A percentile compares a stretch with the other conserved stretches of the same genome.
These are phyloP conservation scores for Phytophthora rubi DNA, from an alignment of 352 stramenopile genomes.

Conservation along the genomic window DNA sequence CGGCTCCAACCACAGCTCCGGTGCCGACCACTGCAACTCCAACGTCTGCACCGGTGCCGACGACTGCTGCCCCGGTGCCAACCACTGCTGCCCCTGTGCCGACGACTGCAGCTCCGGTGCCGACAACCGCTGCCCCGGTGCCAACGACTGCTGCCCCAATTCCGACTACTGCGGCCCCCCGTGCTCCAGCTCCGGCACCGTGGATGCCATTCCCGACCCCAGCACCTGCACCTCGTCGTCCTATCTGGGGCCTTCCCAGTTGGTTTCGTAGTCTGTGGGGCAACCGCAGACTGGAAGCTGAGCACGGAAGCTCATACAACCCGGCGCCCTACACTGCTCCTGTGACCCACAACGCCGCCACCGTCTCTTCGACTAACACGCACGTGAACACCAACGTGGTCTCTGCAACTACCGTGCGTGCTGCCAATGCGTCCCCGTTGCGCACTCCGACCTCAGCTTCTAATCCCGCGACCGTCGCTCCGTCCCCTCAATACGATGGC, in stretches of 20 bases:
- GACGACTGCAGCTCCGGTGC: background rate
- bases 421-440: background rate
- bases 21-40: background rate
- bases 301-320: slow-evolving; percentile 17
- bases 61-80: background rate
- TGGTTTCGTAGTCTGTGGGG: slow-evolving; percentile 30
- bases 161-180: slow-evolving; percentile 1
- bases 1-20: slow-evolving; percentile 1
- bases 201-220: slow-evolving; percentile 5
- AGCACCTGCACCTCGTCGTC: background rate
- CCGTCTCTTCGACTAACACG: background rate
- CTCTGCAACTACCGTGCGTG: background rate
- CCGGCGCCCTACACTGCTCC: background rate
- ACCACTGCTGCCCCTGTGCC: background rate
- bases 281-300: slow-evolving; percentile 22
- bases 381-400: background rate
- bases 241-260: slow-evolving; percentile 3
- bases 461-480: slow-evolving; percentile 2
- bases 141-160: slow-evolving; percentile 7
- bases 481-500: slow-evolving; percentile 24
- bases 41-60: background rate
- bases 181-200: slow-evolving; percentile 1
- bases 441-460: background rate
- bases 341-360: background rate
- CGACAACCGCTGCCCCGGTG: background rate